A percentile compares a stretch with the other conserved stretches of the same genome.
phyloP scores from a whole-genome alignment of 2,329 filamentous ascomycete genomes.

The Microdochium nivale region DNA sequence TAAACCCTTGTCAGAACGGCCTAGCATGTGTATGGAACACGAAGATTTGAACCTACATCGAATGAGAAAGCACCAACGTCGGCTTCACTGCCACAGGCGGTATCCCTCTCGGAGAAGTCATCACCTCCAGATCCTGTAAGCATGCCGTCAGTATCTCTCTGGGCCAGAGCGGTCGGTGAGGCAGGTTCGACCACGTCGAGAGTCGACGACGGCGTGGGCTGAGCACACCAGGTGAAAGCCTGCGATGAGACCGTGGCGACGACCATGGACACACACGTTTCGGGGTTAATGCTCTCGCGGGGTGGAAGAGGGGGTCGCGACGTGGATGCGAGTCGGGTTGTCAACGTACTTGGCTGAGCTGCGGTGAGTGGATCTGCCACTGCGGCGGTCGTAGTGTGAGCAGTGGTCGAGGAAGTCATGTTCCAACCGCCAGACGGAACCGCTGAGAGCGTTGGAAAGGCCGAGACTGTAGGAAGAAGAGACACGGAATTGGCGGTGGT shows the following conservation, averaged over 20 bases:
- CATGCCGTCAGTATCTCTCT: background rate
- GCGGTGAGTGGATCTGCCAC: background rate
- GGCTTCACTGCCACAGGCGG: slow-evolving; percentile 12
- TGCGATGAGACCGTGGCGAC: slow-evolving; percentile 16
- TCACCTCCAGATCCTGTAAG: background rate
- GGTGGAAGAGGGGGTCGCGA: background rate
- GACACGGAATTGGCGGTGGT: slow-evolving; percentile 7
- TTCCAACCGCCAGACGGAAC: slow-evolving; percentile 21
- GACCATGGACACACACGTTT: slow-evolving; percentile 15
- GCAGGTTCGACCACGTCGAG: background rate
- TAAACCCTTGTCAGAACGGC: background rate
- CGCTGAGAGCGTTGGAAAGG: slow-evolving; percentile 13
- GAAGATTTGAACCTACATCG: slow-evolving; percentile 11
- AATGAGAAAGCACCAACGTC: slow-evolving; percentile 18
- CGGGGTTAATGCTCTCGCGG: background rate
- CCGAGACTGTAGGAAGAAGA: slow-evolving; percentile 7
- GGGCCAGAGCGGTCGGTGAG: background rate
- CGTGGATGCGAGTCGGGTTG: background rate
- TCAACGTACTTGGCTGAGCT: background rate
- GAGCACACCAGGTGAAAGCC: slow-evolving; percentile 20
- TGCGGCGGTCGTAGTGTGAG: background rate
- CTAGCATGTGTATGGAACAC: background rate
- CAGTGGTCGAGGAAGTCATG: slow-evolving; percentile 11
- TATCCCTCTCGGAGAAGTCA: background rate
- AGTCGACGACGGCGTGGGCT: slow-evolving; percentile 5